Percentiles rank a stretch among this genome's conserved stretches.
phyloP scores from a whole-genome alignment of 1,284 basidiomycete species.

The Rhodotorula sp. region DNA sequence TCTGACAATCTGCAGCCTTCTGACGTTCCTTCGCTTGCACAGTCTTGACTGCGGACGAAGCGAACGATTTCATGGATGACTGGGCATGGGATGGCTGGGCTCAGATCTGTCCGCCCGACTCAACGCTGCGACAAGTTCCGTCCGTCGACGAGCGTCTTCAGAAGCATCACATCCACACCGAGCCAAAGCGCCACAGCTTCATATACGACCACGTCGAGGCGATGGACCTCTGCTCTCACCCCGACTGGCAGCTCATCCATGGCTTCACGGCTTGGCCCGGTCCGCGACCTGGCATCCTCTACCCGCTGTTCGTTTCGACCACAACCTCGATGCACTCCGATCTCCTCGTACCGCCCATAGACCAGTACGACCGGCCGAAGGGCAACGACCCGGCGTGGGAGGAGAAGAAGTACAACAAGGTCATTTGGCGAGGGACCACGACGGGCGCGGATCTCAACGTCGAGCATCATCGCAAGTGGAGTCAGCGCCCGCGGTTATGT shows the following conservation, averaged over 20 bases:
- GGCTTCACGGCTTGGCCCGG: slow-evolving; percentile 41
- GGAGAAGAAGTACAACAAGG: slow-evolving; percentile 48
- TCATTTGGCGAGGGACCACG: slow-evolving; percentile 51
- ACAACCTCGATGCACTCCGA: slow-evolving; percentile 42
- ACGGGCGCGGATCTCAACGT: slow-evolving; percentile 47
- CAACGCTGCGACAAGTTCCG: slow-evolving; percentile 15
- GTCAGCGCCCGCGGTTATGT: slow-evolving; percentile 31
- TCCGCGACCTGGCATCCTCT: slow-evolving; percentile 37
- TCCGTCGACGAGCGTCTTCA: slow-evolving; percentile 22
- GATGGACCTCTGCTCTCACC: slow-evolving; percentile 40
- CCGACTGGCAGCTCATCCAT: slow-evolving; percentile 35
- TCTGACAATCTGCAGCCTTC: too few species aligned
- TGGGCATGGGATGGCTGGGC: slow-evolving; percentile 34
- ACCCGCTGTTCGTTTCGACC: slow-evolving; percentile 44
- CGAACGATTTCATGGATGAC: slow-evolving; percentile 18
- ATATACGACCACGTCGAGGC: slow-evolving; percentile 35
- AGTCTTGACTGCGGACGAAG: slow-evolving; percentile 18
- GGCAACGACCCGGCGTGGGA: slow-evolving; percentile 49
- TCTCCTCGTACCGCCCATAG: slow-evolving; percentile 43
- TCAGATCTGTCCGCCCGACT: slow-evolving; percentile 25
- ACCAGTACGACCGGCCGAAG: slow-evolving; percentile 41
- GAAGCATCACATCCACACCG: slow-evolving; percentile 1
- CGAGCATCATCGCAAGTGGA: slow-evolving; percentile 26
- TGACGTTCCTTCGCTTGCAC: neutral
- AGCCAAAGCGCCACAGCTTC: slow-evolving; percentile 24